Evolutionary conservation across 164 flowering plant genomes (phyloP).

Genomic region (Stephania cephalantha): DNA sequence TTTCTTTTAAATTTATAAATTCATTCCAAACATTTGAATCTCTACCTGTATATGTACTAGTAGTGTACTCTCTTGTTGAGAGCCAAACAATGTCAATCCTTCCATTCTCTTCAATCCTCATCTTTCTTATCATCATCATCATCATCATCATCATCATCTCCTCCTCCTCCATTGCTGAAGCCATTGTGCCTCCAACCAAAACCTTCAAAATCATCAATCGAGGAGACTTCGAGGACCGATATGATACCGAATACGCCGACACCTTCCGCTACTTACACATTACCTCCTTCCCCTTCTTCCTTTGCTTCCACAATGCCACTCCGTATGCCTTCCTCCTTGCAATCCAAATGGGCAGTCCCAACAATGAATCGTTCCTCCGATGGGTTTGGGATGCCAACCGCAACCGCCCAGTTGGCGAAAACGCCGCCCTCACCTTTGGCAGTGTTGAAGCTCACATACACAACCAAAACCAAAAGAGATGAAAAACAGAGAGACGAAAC

Average conservation of each 20-base stretch:
- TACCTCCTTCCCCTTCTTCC: constrained; percentile 16
- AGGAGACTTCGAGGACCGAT: constrained; percentile 33
- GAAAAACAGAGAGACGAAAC: no score
- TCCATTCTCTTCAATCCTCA: constrained; percentile 13
- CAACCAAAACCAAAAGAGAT: no score
- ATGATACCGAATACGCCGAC: constrained; percentile 36
- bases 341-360: constrained; percentile 21
- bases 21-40: no score
- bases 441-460: no score
- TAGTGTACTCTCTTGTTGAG: no score
- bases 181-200: constrained; percentile 31
- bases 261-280: constrained; percentile 20
- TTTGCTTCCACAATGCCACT: constrained; percentile 36
- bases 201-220: constrained; percentile 36
- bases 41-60: no score
- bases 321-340: constrained; percentile 24
- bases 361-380: constrained; percentile 18
- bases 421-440: constrained; percentile 25
- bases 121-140: constrained; percentile 2
- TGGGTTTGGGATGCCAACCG: constrained; percentile 48
- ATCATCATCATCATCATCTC: constrained; percentile 7
- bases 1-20: no score
- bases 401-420: constrained; percentile 22
- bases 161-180: constrained; percentile 12
- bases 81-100: not conserved